Evolutionary conservation across 768 basidiomycete genomes (phyloP), one percentile per base, ranked within the genome.

Genomic region (Galerina marginata): DNA sequence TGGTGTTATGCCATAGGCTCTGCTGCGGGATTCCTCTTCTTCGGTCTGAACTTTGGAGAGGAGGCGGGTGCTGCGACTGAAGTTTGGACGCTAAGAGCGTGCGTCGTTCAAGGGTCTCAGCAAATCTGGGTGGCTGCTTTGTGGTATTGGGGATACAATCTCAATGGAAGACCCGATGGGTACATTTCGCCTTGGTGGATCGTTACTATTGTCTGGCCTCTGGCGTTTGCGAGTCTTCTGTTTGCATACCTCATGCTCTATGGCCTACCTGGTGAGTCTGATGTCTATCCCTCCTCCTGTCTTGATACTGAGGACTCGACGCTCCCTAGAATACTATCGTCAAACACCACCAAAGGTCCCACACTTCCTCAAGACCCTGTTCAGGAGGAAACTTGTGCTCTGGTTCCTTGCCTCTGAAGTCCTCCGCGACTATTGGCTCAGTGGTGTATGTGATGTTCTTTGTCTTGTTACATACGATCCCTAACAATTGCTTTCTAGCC

Each of bases 51-150:
- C 75, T 97, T 97, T 72, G 95, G 95, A 73, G 95, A 97, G 79
- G 95, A 96, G 82, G 95, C 95, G 15, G 95, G 95, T 68, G 94
- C 95, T 56, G 93, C 95, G 1, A 96, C 95, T 6, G 95, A 97
- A 74, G 88, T 96, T 14, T 97, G 95, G 95, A 91, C 89, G 33
- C 71, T 95, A 60, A 86, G 95, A 36, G 95, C 95, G 11, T 96
- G 94, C 72, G 78, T 96, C 62, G 95, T 97, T 0, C 95, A 97
- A 75, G 95, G 95, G 42, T 91, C 94, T 9, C 95, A 97, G 66
- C 95, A 96, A 75, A 86, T 97, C 40, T 97, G 95, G 95, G 90
- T 96, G 12, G 92, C 95, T 3, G 95, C 91, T 7, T 77, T 97
- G 39, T 97, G 95, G 95, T 97, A 93, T 69, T 97, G 95, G 95